Evolutionary conservation across 1,284 basidiomycete genomes (phyloP), one percentile per base, ranked within the genome.

Genomic region (Somion occarium): DNA sequence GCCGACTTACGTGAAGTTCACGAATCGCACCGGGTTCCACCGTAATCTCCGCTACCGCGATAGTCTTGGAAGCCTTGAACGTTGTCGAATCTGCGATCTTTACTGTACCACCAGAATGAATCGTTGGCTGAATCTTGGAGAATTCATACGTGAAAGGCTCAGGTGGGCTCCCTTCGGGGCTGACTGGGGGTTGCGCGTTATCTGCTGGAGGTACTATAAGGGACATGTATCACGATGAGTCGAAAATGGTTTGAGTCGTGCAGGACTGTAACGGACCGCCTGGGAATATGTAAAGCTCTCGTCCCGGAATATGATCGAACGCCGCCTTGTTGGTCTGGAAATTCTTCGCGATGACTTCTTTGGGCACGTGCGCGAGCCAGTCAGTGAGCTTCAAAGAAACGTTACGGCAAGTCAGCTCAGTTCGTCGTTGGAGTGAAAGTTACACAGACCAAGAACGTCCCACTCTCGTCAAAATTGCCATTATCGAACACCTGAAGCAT

Each of bases 321-420:
- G 75, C 76, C 2, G 74, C 69, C 23, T 74, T 63, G 53, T 74
- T 68, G 18, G 73, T 70, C 57, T 79, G 74, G 71, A 88, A 86
- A 64, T 86, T 88, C 70, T 85, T 85, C 37, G 79, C 78, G 34
- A 90, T 73, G 18, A 86, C 83, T 69, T 74, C 72, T 53, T 72
- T 73, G 11, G 77, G 76, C 0, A 82, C 74, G 58, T 87, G 85
- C 1, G 81, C 64, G 7, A 83, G 60, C 82, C 82, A 85, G 56
- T 84, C 82, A 3, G 80, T 82, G 45, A 82, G 62, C 74, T 79
- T 46, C 7, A 38, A 18, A 13, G 49, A 18, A 12, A 25, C 71
- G 45, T 42, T 18, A 50, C 37, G 12, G 9, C 19, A 18, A 9
- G 42, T 43, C 20, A 41, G 42, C 38, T 18, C n/a, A n/a, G n/a